Evolutionary conservation across 2,329 filamentous ascomycete species (phyloP).

Genomic region (Ophiostoma piceae): DNA sequence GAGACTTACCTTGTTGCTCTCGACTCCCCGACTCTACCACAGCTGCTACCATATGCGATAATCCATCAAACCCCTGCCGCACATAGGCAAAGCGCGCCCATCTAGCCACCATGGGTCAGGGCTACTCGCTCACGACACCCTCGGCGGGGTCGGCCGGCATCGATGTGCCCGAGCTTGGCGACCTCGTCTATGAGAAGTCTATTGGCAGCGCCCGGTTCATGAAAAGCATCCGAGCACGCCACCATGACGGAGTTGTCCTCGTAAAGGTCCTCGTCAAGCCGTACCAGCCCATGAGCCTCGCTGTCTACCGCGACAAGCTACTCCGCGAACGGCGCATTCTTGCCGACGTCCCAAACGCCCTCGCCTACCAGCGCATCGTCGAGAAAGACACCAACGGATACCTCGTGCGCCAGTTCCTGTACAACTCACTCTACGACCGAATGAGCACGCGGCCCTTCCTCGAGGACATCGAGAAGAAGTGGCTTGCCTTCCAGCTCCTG

Average conservation of each 20-base stretch:
- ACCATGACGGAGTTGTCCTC: conserved; percentile 84
- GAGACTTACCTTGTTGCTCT: background rate
- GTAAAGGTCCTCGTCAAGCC: conserved; percentile 95
- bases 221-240: conserved; percentile 88
- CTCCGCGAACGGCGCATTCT: conserved; percentile 73
- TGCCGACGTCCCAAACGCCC: conserved; percentile 79
- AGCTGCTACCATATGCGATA: background rate
- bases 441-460: conserved; percentile 94
- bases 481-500: conserved; percentile 91
- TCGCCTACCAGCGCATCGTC: conserved; percentile 83
- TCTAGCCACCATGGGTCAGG: conserved; percentile 74
- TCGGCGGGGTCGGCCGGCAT: conserved; percentile 89
- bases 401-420: conserved; percentile 88
- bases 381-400: conserved; percentile 91
- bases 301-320: conserved; percentile 71
- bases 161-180: conserved; percentile 84
- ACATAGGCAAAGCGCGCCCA: background rate
- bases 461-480: conserved; percentile 98
- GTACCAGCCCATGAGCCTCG: conserved; percentile 73
- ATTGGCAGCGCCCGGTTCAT: conserved; percentile 91
- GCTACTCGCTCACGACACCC: conserved; percentile 87
- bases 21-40: background rate
- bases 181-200: conserved; percentile 86
- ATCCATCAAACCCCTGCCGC: background rate
- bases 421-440: conserved; percentile 94